Evolutionary conservation across 208 protist species (phyloP).

Genomic region (Leishmania mexicana): DNA sequence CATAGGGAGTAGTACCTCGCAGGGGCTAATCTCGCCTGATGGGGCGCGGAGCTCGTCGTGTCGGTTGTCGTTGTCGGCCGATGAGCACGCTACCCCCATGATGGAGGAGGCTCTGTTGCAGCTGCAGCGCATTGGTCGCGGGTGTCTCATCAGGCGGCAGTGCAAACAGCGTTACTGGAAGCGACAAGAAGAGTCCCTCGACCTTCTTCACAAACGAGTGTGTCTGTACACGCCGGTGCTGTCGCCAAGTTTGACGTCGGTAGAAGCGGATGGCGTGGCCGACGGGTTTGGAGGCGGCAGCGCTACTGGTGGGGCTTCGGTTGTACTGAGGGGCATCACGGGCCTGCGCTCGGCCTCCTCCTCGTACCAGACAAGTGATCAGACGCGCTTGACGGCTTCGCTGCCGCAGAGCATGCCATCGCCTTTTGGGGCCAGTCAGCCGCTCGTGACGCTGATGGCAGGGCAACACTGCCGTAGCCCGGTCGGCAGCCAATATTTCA

Average conservation of each 20-base stretch:
- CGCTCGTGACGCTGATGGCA: not conserved
- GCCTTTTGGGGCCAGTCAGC: not conserved
- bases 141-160: slow-evolving; percentile 26
- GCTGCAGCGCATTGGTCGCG: slow-evolving; percentile 34
- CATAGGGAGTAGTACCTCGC: not conserved
- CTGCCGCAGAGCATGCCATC: slow-evolving; percentile 1
- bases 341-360: not conserved
- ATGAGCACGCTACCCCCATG: not conserved
- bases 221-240: slow-evolving; percentile 1
- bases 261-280: not conserved
- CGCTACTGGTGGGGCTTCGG: not conserved
- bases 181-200: slow-evolving; percentile 19
- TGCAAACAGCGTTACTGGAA: slow-evolving; percentile 12
- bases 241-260: not conserved
- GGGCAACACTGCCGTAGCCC: not conserved
- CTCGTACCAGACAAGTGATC: not conserved
- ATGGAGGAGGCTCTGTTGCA: not conserved
- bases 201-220: slow-evolving; percentile 23
- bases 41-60: not conserved
- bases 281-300: not conserved
- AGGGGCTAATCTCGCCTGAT: not conserved
- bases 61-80: not conserved
- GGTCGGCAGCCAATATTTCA: not conserved
- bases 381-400: not conserved
- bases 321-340: not conserved